Percentiles rank a stretch among this genome's conserved stretches.
phyloP scores from a whole-genome alignment of 768 basidiomycete species.

The Clitopilus hobsonii region DNA sequence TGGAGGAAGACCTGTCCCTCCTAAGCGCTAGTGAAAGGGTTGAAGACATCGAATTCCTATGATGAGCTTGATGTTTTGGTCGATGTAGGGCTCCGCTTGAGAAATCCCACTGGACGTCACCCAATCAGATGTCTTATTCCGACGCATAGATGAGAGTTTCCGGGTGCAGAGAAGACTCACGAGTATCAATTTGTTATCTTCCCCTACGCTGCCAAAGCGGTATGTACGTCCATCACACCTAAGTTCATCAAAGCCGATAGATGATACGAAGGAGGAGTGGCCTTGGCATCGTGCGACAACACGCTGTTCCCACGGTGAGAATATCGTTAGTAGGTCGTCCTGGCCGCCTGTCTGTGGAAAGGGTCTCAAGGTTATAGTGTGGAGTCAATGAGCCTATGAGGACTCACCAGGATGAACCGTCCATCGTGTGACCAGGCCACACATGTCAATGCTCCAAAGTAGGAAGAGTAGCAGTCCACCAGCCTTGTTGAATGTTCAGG shows the following conservation, averaged over 20 bases:
- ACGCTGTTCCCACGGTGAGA: conserved; percentile 91
- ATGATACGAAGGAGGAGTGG: conserved; percentile 90
- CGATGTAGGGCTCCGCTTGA: conserved; percentile 87
- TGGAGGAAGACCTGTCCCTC: conserved; percentile 55
- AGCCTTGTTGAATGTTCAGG: conserved; percentile 44
- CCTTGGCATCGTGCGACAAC: conserved; percentile 96
- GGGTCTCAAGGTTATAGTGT: not conserved
- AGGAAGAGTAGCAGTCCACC: conserved; percentile 91
- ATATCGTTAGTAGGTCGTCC: conserved; percentile 93
- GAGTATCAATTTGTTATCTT: conserved; percentile 92
- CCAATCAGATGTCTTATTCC: not conserved
- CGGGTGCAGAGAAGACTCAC: conserved; percentile 36
- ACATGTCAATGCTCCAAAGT: conserved; percentile 88
- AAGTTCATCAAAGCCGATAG: conserved; percentile 85
- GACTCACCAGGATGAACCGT: conserved; percentile 78
- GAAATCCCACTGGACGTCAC: conserved; percentile 80
- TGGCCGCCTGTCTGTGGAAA: conserved; percentile 81
- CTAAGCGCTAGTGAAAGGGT: conserved; percentile 69
- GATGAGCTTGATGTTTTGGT: conserved; percentile 64
- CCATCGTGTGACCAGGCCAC: conserved; percentile 96
- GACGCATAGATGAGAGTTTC: not conserved
- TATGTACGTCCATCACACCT: conserved; percentile 88
- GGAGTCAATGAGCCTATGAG: conserved; percentile 4
- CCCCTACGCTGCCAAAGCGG: conserved; percentile 92
- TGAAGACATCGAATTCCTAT: conserved; percentile 76